Conservation (phyloP, 2,329 filamentous ascomycete species). For the Claviceps capensis region DNA sequence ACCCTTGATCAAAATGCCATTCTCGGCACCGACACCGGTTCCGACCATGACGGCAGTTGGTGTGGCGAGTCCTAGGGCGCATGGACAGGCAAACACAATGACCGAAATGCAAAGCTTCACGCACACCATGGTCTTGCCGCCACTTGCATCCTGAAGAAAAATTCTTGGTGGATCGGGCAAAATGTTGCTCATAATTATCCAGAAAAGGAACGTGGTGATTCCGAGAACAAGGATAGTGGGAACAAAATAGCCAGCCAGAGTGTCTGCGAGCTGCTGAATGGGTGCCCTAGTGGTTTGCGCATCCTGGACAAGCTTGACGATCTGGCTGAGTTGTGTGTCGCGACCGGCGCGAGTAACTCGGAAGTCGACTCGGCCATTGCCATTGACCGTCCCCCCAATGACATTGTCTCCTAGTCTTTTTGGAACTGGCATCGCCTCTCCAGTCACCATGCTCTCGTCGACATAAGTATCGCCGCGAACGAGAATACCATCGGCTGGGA, state of each 20-base stretch:
- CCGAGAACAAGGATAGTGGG: conserved; percentile 79
- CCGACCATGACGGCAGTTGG: conserved; percentile 98
- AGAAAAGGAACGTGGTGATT: conserved; percentile 69
- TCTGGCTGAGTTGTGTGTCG: conserved; percentile 94
- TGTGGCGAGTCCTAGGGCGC: conserved; percentile 87
- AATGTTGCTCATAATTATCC: conserved; percentile 91
- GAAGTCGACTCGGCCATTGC: conserved; percentile 82
- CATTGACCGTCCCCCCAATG: conserved; percentile 92
- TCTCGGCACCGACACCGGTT: conserved; percentile 88
- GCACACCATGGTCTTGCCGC: conserved; percentile 91
- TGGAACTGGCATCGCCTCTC: conserved; percentile 87
- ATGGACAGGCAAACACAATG: conserved; percentile 95
- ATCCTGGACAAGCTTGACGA: conserved; percentile 95
- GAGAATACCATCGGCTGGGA: conserved; percentile 81
- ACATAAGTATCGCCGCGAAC: conserved; percentile 85
- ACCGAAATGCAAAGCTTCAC: conserved; percentile 96
- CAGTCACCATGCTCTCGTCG: conserved; percentile 97
- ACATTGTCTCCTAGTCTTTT: conserved; percentile 69
- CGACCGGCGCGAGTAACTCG: conserved; percentile 83
- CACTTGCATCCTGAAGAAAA: conserved; percentile 66
- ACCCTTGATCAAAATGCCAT: conserved; percentile 95
- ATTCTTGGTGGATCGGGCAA: conserved; percentile 75
- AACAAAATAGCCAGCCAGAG: conserved; percentile 85
- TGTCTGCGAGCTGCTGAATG: conserved; percentile 86
- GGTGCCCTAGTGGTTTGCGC: conserved; percentile 89